A percentile compares a stretch with the other conserved stretches of the same genome.
Evolutionary conservation across 2,329 filamentous ascomycete species (phyloP).

Genomic region (Fusarium longipes): DNA sequence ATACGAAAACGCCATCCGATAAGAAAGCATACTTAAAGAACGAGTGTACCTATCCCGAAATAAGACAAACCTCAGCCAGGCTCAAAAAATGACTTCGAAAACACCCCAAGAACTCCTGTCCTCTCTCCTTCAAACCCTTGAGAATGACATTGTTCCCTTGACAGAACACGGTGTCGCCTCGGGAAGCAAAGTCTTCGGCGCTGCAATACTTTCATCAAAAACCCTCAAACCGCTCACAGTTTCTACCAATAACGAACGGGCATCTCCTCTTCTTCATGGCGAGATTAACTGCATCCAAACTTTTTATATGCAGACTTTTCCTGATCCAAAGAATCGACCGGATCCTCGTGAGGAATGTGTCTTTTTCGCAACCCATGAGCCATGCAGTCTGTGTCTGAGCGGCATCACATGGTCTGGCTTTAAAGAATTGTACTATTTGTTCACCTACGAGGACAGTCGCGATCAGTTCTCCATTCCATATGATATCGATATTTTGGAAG

Average conservation of each 20-base stretch:
- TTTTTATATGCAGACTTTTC: constrained; percentile 59
- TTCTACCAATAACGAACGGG: constrained; percentile 66
- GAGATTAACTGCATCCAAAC: constrained; percentile 71
- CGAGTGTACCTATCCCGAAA: too few relatives aligned
- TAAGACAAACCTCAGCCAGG: accelerated
- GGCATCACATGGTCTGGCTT: constrained; percentile 70
- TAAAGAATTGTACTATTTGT: constrained; percentile 66
- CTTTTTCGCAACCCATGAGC: constrained; percentile 70
- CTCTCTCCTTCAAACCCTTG: constrained; percentile 56
- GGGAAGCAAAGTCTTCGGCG: constrained; percentile 68
- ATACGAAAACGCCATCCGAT: not conserved
- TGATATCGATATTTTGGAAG: constrained; percentile 67
- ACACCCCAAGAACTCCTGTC: constrained; percentile 49
- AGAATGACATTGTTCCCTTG: constrained; percentile 62
- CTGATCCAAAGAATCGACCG: constrained; percentile 53
- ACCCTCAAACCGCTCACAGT: constrained; percentile 59
- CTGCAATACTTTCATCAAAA: constrained; percentile 61
- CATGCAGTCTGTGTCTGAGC: constrained; percentile 67
- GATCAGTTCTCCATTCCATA: constrained; percentile 67
- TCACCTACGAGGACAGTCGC: constrained; percentile 68
- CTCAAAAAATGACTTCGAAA: constrained; percentile 1
- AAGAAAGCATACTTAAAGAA: constrained; percentile 14
- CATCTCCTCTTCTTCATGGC: constrained; percentile 67
- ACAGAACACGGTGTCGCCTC: constrained; percentile 61
- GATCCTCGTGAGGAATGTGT: constrained; percentile 59